Evolutionary conservation across 2,329 filamentous ascomycete species (phyloP), one percentile per base, ranked within the genome.

Genomic region (Aureobasidium zeae): DNA sequence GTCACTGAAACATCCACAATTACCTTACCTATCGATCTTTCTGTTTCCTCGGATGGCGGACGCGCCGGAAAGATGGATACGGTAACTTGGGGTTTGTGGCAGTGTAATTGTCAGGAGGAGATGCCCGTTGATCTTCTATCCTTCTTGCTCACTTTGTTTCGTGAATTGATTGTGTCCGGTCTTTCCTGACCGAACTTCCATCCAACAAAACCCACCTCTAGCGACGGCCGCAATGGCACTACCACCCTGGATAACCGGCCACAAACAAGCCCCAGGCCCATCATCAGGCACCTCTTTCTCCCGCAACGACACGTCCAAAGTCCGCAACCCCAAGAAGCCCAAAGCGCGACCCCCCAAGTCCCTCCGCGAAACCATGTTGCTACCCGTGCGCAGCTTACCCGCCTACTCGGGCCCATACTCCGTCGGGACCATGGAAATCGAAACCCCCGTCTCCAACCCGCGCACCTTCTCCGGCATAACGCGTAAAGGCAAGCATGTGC

Each of bases 391-490:
- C 22, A 59, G 65, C 5, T 51, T 76, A 3, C 71, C 72, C 4
- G 63, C 63, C 7, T 70, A 73, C 31, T 70, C 71, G 4, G 72
- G 72, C 0, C 71, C 71, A 1, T 75, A 76, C 52, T 65, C 60
- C 16, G 60, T 56, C 30, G 22, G 49, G 24, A 63, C 63, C n/a
- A 73, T 76, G 66, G 71, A 74, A 44, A 67, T 76, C 28, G 73
- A 76, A 56, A 63, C 75, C 0, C 71, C 72, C 0, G 72, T 60
- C 7, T 53, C 64, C 25, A 52, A 67, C 13, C 70, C 72, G 1
- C 59, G 66, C 25, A 54, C 63, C 0, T 70, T 75, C 50, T 72
- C 70, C 1, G 54, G 72, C 43, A 74, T 75, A 44, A 72, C 61
- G 24, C 61, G 72, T 26, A 50, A 71, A 19, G 60, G 67, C 39